Evolutionary conservation across 140 eudicot genomes (phyloP).

Genomic region (Senecio squalidus): DNA sequence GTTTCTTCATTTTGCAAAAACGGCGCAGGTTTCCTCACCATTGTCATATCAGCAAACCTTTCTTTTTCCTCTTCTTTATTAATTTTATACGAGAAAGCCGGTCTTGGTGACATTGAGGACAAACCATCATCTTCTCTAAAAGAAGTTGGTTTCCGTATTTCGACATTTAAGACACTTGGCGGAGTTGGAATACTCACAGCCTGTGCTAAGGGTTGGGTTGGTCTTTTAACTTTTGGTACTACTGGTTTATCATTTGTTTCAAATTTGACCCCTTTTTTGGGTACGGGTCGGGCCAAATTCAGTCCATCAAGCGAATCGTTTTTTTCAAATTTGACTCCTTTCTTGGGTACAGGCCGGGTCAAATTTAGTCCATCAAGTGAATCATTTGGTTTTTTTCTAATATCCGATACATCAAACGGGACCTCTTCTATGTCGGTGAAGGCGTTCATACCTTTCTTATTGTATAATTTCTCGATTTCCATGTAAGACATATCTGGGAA

Average conservation of each 20-base stretch:
- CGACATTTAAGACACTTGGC: slow-evolving; percentile 49
- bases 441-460: slow-evolving; percentile 44
- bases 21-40: slow-evolving; percentile 42
- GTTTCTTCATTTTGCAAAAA: slow-evolving; percentile 27
- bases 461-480: slow-evolving; percentile 38
- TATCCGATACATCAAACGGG: slow-evolving; percentile 34
- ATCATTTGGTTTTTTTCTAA: slow-evolving; percentile 27
- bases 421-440: slow-evolving; percentile 31
- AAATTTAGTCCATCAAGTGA: slow-evolving; percentile 22
- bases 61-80: slow-evolving; percentile 48
- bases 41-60: slow-evolving; percentile 57
- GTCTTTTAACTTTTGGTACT: slow-evolving; percentile 29
- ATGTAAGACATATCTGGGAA: slow-evolving; percentile 44
- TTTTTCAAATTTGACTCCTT: slow-evolving; percentile 22
- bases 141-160: slow-evolving; percentile 66
- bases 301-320: slow-evolving; percentile 16
- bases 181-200: slow-evolving; percentile 17
- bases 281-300: slow-evolving; percentile 24
- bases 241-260: slow-evolving; percentile 28
- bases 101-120: slow-evolving; percentile 35
- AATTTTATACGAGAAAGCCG: slow-evolving; percentile 47
- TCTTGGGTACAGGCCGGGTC: slow-evolving; percentile 22
- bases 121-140: slow-evolving; percentile 39
- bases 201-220: slow-evolving; percentile 23
- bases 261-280: slow-evolving; percentile 22